Base-by-base conservation (phyloP, 345 rosid genomes). In the Brassica cretica region DNA sequence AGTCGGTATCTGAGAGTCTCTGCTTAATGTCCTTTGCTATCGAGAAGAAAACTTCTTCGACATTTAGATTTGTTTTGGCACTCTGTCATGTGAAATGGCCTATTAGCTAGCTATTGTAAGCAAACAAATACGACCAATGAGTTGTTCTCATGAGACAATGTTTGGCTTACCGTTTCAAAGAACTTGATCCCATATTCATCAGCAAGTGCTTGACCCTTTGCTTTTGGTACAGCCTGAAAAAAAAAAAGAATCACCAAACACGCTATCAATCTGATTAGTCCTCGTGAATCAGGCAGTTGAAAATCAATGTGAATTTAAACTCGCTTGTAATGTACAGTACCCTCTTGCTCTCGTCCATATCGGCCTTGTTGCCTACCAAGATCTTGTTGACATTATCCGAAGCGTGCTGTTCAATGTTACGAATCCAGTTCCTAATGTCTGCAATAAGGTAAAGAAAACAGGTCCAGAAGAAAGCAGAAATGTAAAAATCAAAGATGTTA, bases 311-410 rank as follows among this genome's bases (percentile, higher is more conserved):
- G 39, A 30, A 41, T 21, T 73, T n/a, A 64, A 66, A 59, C 25
- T n/a, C 49, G 60, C 37, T 27, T 2, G 7, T 12, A 75, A 18
- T 3, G 7, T 12, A 75, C 27, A 59, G 39, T 85, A 96, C 99
- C 92, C 98, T 88, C 86, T 95, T 95, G 92, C 98, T 93, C 76
- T 93, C 99, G 58, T 95, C 99, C 98, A 95, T 95, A 81, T 95
- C 99, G 49, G 99, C 99, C 76, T 95, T 95, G 97, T 95, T 95
- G 19, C 99, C 99, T 32, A 95, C 94, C 86, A 95, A 78, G 74
- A 93, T 90, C 88, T 95, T 95, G 88, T 89, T 93, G 61, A 95
- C 99, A 82, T 95, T 95, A 79, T 95, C 98, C 11, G 99, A 95
- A 70, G 99, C 99, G 73, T 95, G 99, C 66, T 95, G 98, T 82